These are phyloP conservation scores for Actinomortierella wolfii DNA, from an alignment of 371 early-diverging fungal genomes.

Conservation along the genomic window DNA sequence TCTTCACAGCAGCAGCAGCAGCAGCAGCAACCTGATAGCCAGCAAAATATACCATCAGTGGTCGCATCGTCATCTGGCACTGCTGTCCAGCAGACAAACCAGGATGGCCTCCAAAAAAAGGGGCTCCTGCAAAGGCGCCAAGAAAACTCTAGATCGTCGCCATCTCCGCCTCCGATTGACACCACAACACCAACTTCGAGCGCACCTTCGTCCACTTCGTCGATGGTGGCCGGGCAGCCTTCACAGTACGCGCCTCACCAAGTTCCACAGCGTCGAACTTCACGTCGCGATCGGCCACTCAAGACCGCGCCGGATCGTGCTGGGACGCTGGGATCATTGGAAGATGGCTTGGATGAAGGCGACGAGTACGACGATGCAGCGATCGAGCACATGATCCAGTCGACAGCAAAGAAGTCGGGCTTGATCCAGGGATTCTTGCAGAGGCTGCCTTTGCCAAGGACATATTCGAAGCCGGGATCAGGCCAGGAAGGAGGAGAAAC, in stretches of 20 bases:
- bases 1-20: not conserved
- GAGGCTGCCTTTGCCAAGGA: too few species aligned
- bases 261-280: too few species aligned
- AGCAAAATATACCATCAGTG: too few species aligned
- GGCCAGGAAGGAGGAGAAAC: slow-evolving; percentile 9
- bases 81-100: too few species aligned
- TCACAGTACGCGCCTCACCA: slow-evolving; percentile 26
- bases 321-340: not conserved
- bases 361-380: slow-evolving; percentile 5
- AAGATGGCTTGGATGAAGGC: not conserved
- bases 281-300: slow-evolving; percentile 22
- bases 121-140: too few species aligned
- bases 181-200: not conserved
- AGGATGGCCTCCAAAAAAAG: too few species aligned
- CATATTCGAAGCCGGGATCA: too few species aligned
- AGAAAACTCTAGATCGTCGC: not conserved
- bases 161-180: slow-evolving; percentile 3
- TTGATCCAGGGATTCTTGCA: too few species aligned
- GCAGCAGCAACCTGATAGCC: slow-evolving; percentile 1
- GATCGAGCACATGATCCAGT: slow-evolving; percentile 6
- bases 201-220: not conserved
- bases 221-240: slow-evolving; percentile 21
- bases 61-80: too few species aligned
- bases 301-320: slow-evolving; percentile 18
- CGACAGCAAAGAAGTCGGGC: slow-evolving; percentile 7